Evolutionary conservation across 192 early-diverging fungal genomes (phyloP).

Genomic region (Umbelopsis sp.): DNA sequence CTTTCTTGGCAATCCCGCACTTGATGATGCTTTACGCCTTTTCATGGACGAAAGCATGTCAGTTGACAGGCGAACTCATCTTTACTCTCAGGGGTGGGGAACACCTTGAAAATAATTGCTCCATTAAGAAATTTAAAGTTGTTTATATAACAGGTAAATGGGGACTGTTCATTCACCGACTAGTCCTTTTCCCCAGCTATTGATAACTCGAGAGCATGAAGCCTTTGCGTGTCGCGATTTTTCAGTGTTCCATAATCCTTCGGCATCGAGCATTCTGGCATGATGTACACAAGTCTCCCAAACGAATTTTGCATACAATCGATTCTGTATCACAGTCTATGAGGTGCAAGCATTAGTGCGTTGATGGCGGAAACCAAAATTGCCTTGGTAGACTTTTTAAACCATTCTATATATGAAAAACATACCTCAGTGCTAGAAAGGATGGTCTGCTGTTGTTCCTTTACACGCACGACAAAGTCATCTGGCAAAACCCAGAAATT

Average conservation of each 20-base stretch:
- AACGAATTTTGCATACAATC: constrained; percentile 61
- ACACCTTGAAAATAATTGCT: too few relatives aligned
- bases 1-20: too few relatives aligned
- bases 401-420: neutral
- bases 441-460: constrained; percentile 20
- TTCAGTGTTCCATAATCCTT: constrained; percentile 55
- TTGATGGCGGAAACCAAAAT: neutral
- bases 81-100: too few relatives aligned
- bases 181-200: constrained; percentile 42
- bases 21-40: too few relatives aligned
- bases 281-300: constrained; percentile 60
- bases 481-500: constrained; percentile 62
- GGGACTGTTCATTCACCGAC: constrained; percentile 29
- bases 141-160: neutral
- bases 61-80: too few relatives aligned
- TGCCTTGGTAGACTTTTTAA: too few relatives aligned
- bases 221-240: constrained; percentile 44
- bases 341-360: neutral
- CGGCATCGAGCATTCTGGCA: constrained; percentile 53
- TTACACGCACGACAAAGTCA: constrained; percentile 46
- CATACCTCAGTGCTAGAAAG: constrained; percentile 26
- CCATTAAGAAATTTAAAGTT: neutral
- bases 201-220: constrained; percentile 41
- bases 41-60: too few relatives aligned
- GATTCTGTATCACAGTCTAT: constrained; percentile 57